Evolutionary conservation across 352 stramenopile species (phyloP), one percentile per base, ranked within the genome.

Genomic region (Phytopythium aichiense): DNA sequence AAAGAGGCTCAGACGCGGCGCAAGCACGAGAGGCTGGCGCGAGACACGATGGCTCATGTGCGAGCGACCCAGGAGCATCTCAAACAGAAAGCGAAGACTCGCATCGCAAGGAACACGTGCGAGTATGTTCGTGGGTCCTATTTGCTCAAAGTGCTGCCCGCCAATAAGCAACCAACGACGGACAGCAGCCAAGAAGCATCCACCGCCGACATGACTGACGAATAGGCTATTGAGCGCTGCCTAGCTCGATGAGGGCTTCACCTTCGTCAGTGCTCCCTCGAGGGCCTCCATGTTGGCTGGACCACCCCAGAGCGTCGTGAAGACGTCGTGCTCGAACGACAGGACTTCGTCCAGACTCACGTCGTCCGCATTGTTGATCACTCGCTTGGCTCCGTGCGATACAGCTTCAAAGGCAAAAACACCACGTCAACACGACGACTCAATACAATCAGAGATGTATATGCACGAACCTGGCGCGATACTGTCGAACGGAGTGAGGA

Each of bases 221-320:
- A 53, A 53, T 60, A 51, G 38, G 18, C 11, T 8, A 25, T 22
- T 18, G 2, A 43, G 28, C 2, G 16, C 18, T 33, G 50, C 20
- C 31, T 38, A 56, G 30, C 18, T 56, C 1, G 20, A 33, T 7
- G 18, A 12, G 5, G 42, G 15, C 50, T 60, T 71, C 22, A 55
- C 60, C 18, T 68, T 73, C 58, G 70, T 74, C 5, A 88, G 50
- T 50, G 74, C 70, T 13, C 60, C 64, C 51, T 88, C 73, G 5
- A 94, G 67, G 1, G 84, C 84, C n/a, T 78, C 66, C 12, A 91
- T 64, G 59, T 94, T 94, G 18, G 79, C 73, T n/a, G 82, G 81
- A 9, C 84, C 84, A 20, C 82, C 84, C 84, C 84, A 94, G 18
- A 94, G 67, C 13, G 72, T 74, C 38, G 72, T 78, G 61, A 94